A percentile compares a stretch with the other conserved stretches of the same genome.
phyloP scores from a whole-genome alignment of 2,329 filamentous ascomycete genomes.

The Calonectria pseudoreteaudii region DNA sequence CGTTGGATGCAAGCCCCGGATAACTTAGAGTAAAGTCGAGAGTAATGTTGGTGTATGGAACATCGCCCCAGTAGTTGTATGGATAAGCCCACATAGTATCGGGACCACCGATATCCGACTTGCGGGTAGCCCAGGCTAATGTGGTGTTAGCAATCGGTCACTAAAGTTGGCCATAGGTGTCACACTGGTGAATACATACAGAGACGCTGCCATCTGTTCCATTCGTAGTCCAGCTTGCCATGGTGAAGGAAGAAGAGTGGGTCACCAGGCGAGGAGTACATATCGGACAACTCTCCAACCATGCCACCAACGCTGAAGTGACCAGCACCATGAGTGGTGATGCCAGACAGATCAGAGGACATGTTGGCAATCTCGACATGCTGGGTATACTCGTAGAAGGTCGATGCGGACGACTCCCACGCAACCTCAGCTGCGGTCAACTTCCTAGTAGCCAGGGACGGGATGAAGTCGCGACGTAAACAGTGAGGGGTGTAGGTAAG shows the following conservation, averaged over 20 bases:
- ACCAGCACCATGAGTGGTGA: constrained; percentile 15
- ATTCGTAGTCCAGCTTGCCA: constrained; percentile 14
- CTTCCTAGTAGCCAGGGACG: constrained; percentile 8
- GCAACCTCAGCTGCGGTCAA: constrained; percentile 10
- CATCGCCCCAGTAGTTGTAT: constrained; percentile 13
- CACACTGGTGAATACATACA: background rate
- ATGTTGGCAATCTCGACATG: constrained; percentile 19
- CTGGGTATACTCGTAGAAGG: constrained; percentile 3
- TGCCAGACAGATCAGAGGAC: constrained; percentile 14
- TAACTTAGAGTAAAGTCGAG: constrained; percentile 10
- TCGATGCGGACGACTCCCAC: constrained; percentile 12
- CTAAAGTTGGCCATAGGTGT: background rate
- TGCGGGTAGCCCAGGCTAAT: constrained; percentile 17
- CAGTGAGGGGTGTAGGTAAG: constrained; percentile 14
- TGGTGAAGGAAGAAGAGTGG: constrained; percentile 14
- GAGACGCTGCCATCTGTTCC: constrained; percentile 19
- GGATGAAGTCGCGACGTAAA: constrained; percentile 16
- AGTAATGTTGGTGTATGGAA: constrained; percentile 14
- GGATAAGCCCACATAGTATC: constrained; percentile 20
- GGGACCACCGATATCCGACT: constrained; percentile 13
- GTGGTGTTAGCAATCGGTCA: constrained; percentile 4
- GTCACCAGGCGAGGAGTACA: constrained; percentile 18
- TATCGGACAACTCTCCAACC: constrained; percentile 16
- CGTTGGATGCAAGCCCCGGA: constrained; percentile 5
- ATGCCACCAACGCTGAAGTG: constrained; percentile 15